phyloP scores from a whole-genome alignment of 2,329 filamentous ascomycete genomes.

The Hymenoscyphus linearis region DNA sequence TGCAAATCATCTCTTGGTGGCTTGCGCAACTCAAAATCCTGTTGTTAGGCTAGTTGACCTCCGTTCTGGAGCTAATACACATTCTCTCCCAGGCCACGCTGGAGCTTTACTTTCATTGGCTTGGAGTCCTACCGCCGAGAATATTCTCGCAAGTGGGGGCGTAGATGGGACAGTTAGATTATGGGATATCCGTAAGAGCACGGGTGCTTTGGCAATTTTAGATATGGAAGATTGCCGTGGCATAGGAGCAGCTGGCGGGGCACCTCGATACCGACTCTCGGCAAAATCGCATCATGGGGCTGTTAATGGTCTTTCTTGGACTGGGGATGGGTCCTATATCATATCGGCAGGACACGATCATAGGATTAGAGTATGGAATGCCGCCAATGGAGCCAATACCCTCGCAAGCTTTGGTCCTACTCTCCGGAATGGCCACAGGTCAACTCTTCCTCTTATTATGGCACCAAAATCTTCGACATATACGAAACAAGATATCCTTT shows the following conservation, averaged over 20 bases:
- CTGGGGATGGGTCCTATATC: constrained; percentile 69
- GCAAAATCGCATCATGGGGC: constrained; percentile 71
- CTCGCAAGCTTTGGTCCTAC: constrained; percentile 81
- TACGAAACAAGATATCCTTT: constrained; percentile 58
- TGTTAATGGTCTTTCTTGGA: constrained; percentile 83
- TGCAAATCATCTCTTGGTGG: constrained; percentile 70
- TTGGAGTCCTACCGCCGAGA: constrained; percentile 78
- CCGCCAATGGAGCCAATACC: constrained; percentile 74
- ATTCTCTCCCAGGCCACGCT: constrained; percentile 63
- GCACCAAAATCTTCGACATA: constrained; percentile 55
- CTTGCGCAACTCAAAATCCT: constrained; percentile 82
- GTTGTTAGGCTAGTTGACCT: constrained; percentile 81
- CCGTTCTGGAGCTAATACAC: constrained; percentile 70
- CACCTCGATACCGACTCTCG: constrained; percentile 41
- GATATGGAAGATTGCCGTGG: constrained; percentile 82
- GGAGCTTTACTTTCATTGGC: constrained; percentile 63
- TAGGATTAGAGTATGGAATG: constrained; percentile 82
- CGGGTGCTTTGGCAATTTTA: constrained; percentile 68
- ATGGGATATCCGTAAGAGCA: constrained; percentile 81
- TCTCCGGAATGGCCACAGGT: constrained; percentile 66
- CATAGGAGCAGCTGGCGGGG: constrained; percentile 41
- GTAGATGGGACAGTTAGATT: constrained; percentile 77
- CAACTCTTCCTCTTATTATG: constrained; percentile 55
- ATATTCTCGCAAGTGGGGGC: constrained; percentile 79
- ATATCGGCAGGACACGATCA: constrained; percentile 80